Evolutionary conservation across 441 rosid species (phyloP), one percentile per base, ranked within the genome.

Genomic region (Eutrema salsugineum): DNA sequence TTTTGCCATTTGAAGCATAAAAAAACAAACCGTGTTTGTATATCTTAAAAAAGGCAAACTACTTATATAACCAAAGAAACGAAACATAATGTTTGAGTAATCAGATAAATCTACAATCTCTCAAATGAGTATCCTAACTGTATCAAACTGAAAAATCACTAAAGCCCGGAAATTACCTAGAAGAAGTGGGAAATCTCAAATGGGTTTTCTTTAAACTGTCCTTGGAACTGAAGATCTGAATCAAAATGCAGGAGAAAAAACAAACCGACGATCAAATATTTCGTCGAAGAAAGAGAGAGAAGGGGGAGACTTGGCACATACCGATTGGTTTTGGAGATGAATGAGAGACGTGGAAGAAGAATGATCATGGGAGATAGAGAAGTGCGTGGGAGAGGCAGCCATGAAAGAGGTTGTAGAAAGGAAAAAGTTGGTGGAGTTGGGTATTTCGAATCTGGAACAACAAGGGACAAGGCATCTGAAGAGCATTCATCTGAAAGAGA

Each of bases 391-490:
- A 48, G 12, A 20, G n/a, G 67, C 66, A 38, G 76, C 79, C 79
- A 76, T 76, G 54, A 70, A 58, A 72, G 64, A 53, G 40, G 2
- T 33, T 30, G 5, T 22, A 55, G 50, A 56, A 44, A 76, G 49
- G 38, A 64, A 76, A n/a, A n/a, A n/a, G n/a, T n/a, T n/a, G n/a
- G n/a, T n/a, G n/a, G n/a, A 76, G 62, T 49, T 62, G 59, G 72
- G 76, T 40, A 76, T 36, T 39, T 56, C 66, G 75, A 76, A 76
- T 63, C 61, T 61, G 57, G 65, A 53, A 30, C 71, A 49, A 60
- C 8, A 56, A 54, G 12, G 53, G 61, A 76, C 66, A 69, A 55
- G 40, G 76, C 66, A 76, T 69, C 75, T 36, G 30, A 68, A 68
- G 47, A 63, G 42, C 42, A 2, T 28, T 75, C 79, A 54, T 75